Conservation (phyloP, 148 eudicot genomes). For the Linanthus parryae region DNA sequence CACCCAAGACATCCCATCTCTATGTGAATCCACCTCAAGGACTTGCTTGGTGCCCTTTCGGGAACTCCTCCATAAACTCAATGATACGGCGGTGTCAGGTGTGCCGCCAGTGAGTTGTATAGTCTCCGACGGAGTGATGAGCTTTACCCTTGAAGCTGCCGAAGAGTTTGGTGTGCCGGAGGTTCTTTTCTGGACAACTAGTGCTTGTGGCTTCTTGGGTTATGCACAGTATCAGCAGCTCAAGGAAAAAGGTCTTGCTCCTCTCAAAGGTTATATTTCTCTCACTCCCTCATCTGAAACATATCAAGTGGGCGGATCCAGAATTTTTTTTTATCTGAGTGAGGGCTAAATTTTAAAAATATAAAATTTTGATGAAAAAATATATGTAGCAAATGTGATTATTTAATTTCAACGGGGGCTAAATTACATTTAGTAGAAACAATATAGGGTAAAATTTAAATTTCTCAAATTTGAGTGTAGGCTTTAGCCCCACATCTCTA, state of each 20-base stretch:
- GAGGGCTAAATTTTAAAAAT: too few relatives aligned
- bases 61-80: slow-evolving; percentile 27
- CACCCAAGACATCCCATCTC: slow-evolving; percentile 37
- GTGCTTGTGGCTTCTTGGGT: slow-evolving; percentile 45
- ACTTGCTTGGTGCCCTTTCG: slow-evolving; percentile 28
- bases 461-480: too few relatives aligned
- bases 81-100: neutral
- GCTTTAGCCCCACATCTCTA: too few relatives aligned
- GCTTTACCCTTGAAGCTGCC: slow-evolving; percentile 41
- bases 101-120: slow-evolving; percentile 50
- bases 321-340: too few relatives aligned
- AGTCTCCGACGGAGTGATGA: slow-evolving; percentile 46
- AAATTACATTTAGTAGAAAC: too few relatives aligned
- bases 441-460: too few relatives aligned
- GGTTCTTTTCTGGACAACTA: slow-evolving; percentile 50
- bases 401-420: too few relatives aligned
- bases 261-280: slow-evolving; percentile 44
- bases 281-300: too few relatives aligned
- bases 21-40: slow-evolving; percentile 28
- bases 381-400: too few relatives aligned
- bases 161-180: slow-evolving; percentile 38
- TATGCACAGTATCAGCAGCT: slow-evolving; percentile 30
- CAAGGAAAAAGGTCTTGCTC: slow-evolving; percentile 30
- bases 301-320: too few relatives aligned
- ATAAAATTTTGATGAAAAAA: too few relatives aligned